Base-by-base conservation (phyloP, 495 filamentous ascomycete species). In the Xylaria grammica region DNA sequence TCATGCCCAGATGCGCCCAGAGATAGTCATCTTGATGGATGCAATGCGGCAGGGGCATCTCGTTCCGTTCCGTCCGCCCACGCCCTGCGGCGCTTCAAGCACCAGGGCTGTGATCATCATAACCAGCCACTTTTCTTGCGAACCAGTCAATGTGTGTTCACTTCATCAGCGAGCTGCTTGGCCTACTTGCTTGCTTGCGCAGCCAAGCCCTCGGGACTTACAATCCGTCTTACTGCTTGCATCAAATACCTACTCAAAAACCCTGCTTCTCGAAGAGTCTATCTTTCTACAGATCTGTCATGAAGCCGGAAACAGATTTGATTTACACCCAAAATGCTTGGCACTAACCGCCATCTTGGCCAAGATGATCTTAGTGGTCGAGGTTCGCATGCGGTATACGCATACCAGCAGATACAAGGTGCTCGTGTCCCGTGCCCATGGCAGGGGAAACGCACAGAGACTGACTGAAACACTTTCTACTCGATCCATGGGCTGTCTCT, bases 151-250 rank as follows among this genome's bases (percentile, higher is more conserved):
- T 50, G 45, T 34, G 11, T 60, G 20, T 50, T 60, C 45, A 29
- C 19, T 38, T 60, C 30, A 29, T 51, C 32, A 8, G 36, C 24
- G 36, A 52, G 36, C 49, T 42, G 53, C 60, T 62, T 53, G 60
- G 48, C 60, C 57, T 44, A 55, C 40, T 34, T 62, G 36, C 36
- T 29, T 60, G 38, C 50, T 63, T 46, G 53, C 53, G 62, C 62
- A 51, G 62, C 62, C 62, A 64, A 64, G 62, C 62, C 45, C 51
- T 64, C 62, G 62, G 62, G 62, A 64, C 53, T 50, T 50, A 30
- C 15, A 48, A 52, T 51, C 62, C 62, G 62, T 64, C 62, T 64
- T 57, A 64, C 62, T 40, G 44, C 62, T 29, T 64, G 62, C 52
- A 56, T 64, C 44, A 30, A 51, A 51, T 51, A 30, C 34, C 40